Base-by-base conservation (phyloP, 345 rosid genomes). In the Draba incana region DNA sequence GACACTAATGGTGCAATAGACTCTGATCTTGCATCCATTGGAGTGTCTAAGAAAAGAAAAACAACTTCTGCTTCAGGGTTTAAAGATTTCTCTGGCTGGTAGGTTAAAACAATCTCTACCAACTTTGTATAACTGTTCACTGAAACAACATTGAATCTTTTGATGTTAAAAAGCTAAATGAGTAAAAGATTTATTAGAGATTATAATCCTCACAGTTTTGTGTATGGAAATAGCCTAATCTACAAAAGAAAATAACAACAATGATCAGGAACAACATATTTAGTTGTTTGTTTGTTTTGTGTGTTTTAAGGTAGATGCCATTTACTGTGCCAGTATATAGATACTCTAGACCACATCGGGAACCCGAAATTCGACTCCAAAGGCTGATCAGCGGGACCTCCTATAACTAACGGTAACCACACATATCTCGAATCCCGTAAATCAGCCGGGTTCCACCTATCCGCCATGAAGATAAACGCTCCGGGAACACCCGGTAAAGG, bases 381-480 rank as follows among this genome's bases (percentile, higher is more conserved):
- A 5, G 96, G 92, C 71, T 75, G 84, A 75, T 94, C 97, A 7
- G 91, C 95, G 0, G 85, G 84, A 37, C 95, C 96, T 0, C 92
- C 86, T 13, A 91, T 87, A 54, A 88, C 80, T 75, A 94, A 62
- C 8, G 96, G 96, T 62, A 91, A 75, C 96, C 99, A 94, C 15
- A 94, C 75, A 6, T 91, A 89, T 77, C 96, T 83, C 0, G 99
- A 91, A 64, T 94, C 92, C 84, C 89, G 79, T 75, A 94, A 68
- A 56, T 91, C 91, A 13, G 88, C 92, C 0, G 88, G 97, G 70
- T 94, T 94, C 97, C 97, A 94, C 57, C 99, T 81, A 76, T 94
- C 99, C 3, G 96, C 96, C 92, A 91, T 86, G 75, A 94, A 94
- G 49, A 91, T 88, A 76, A 75, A 91, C 0, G 82, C 69, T 57